Evolutionary conservation across 257 asterid species (phyloP), one percentile per base, ranked within the genome.

Genomic region (Nicotiana sylvestris): DNA sequence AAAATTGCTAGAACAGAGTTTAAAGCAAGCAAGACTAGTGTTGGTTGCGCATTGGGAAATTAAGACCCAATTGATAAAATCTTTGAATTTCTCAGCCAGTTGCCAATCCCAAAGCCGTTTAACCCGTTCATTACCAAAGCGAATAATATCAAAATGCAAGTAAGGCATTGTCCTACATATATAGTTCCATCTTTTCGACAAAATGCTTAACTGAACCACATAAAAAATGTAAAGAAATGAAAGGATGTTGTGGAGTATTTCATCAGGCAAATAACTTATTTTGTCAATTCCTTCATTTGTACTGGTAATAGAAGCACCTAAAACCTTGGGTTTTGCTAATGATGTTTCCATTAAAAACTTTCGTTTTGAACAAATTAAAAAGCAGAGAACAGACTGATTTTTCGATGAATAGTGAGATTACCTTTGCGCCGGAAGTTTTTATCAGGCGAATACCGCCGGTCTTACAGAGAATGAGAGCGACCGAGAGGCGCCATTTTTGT

Each of bases 11-110:
- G 66, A 82, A 15, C 32, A 12, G 15, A 82, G 33, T 49, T 32
- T 43, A 58, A 82, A 62, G 13, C 43, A 29, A 49, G 27, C 64
- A 27, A 76, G 21, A 21, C 2, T 15, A 10, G 15, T 16, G 33
- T 32, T 32, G 33, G 33, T 2, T 3, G 0, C 6, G 5, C 65
- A 6, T 9, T 32, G 81, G 55, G 55, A 18, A 82, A 46, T 60
- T 4, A 82, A 46, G 21, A 76, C 85, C 76, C 82, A 74, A 13
- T 74, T 43, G 77, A 76, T 33, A 46, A 62, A 76, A 2, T 82
- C 82, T n/a, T 82, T 72, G 51, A 76, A 61, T 56, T 39, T 60
- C 25, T 76, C 55, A 37, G 27, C 30, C 35, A 39, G 15, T 1
- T 9, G 25, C 2, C 2, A 7, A 72, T 74, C 32, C 39, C n/a